Evolutionary conservation across 768 basidiomycete species (phyloP), one percentile per base, ranked within the genome.

Genomic region (Leucocoprinus leucothites): DNA sequence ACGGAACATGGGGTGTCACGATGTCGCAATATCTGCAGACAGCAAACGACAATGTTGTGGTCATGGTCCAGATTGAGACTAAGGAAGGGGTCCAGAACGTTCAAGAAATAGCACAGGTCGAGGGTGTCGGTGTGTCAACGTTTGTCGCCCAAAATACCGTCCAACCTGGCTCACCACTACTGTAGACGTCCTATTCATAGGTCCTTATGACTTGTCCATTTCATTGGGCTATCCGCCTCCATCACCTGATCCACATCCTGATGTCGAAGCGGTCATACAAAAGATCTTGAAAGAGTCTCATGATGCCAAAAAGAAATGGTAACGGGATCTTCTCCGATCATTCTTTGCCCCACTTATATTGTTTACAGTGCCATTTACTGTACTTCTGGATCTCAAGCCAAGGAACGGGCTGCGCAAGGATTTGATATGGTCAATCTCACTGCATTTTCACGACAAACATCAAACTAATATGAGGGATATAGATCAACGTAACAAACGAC

Each of bases 51-150:
- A 70, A 73, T 9, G 64, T 84, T 31, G 58, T 83, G 25, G 74
- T 85, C 14, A 79, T 85, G 70, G 72, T 87, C 0, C 87, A 89
- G 67, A 87, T 89, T 51, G 86, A 88, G 67, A 87, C 75, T 2
- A 68, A 63, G 46, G 81, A 85, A 45, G 86, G 74, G 0, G 75
- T 87, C 2, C 63, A 80, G 47, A 87, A 87, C 53, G 71, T 82
- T 3, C 73, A 81, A 16, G 77, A 76, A 51, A 88, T 89, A 51
- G 81, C 79, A 16, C 67, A 70, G 2, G 82, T 87, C 1, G 81
- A 82, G 21, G 86, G 86, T 1, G 74, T 89, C 18, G 83, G 82
- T 84, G 42, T 63, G 77, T 61, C 26, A 16, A 46, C 35, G n/a
- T 18, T 9, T 11, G 11, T 7, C 24, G 11, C 31, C 19, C 53